Evolutionary conservation across 768 basidiomycete genomes (phyloP), one percentile per base, ranked within the genome.

Genomic region (Hygrocybe coccinea): DNA sequence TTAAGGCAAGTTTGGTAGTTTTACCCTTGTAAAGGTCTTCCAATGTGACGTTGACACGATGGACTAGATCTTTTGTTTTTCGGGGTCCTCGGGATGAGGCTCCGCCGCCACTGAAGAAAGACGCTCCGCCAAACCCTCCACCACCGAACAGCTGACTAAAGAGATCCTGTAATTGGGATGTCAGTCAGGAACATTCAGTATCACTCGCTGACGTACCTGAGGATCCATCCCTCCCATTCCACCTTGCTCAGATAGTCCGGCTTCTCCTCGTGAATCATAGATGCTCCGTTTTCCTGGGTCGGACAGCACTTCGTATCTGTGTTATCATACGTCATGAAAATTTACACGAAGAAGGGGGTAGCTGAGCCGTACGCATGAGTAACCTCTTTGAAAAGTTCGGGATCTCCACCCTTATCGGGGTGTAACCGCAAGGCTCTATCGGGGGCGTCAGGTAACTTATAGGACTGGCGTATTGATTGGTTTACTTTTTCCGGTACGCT

Each of bases 11-110:
- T 73, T 98, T 98, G 44, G 95, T 93, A 3, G 93, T 95, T 75
- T 98, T 99, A 72, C 97, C 95, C 71, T 91, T 94, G 84, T 97
- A 98, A 3, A 99, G 83, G 69, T 99, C 97, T 73, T 98, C 95
- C 59, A 99, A 85, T n/a, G 92, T 84, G 65, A 97, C 94, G 67
- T 89, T 81, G 60, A 98, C 91, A 55, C 95, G 89, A 74, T 99
- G 97, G 4, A 98, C 89, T 61, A 99, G 90, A 72, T 99, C 97
- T 71, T 98, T 98, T 57, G 94, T 97, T 72, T 91, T 94, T 66
- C 93, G 89, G 17, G 38, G 86, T 12, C 88, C 90, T 59, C 78
- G 81, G 21, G 81, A 76, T 56, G 81, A 74, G 19, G 4, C 29
- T 3, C 83, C 80, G n/a, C 83, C 83, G 6, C 81, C 79, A 1